Evolutionary conservation across 106 monocot species (phyloP), one percentile per base, ranked within the genome.

Genomic region (Narthecium ossifragum): DNA sequence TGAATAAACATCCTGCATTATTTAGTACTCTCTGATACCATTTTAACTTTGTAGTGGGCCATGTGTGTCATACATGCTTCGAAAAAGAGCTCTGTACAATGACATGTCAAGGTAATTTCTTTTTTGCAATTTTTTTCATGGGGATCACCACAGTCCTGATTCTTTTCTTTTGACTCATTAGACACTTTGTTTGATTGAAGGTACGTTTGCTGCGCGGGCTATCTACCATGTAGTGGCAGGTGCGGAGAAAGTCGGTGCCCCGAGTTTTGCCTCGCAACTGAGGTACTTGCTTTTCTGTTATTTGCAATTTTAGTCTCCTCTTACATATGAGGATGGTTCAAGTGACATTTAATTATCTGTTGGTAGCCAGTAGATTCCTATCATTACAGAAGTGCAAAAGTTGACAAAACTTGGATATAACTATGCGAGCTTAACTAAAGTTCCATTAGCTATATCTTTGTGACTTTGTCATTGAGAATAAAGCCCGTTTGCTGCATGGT

Each of bases 81-180:
- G 94, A 17, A 94, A 90, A 69, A 65, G 94, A 26, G 94, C 94
- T 64, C 83, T 94, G 48, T 90, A 94, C 52, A 86, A 94, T 83
- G 94, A 90, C 67, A 94, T 94, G 94, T 90, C 94, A 60, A 94
- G 94, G 94, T 94, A 76, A 36, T 12, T 36, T n/a, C 3, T 17
- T 18, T 0, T n/a, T 54, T n/a, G 9, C 18, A 43, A 27, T 31
- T 30, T 21, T 47, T 21, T 4, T 15, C 25, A 20, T 12, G 6
- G 14, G 15, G n/a, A 54, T 46, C 12, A 51, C 1, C 34, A 26
- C 14, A 3, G 30, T 10, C 6, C 30, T 31, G 2, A 15, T 2
- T 29, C 27, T 28, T 54, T 31, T 51, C 11, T 3, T 18, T 43
- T 13, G 18, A 43, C 4, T 43, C 18, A 10, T n/a, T n/a, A n/a